Evolutionary conservation across 345 rosid species (phyloP).

Genomic region (Aquilaria sinensis): DNA sequence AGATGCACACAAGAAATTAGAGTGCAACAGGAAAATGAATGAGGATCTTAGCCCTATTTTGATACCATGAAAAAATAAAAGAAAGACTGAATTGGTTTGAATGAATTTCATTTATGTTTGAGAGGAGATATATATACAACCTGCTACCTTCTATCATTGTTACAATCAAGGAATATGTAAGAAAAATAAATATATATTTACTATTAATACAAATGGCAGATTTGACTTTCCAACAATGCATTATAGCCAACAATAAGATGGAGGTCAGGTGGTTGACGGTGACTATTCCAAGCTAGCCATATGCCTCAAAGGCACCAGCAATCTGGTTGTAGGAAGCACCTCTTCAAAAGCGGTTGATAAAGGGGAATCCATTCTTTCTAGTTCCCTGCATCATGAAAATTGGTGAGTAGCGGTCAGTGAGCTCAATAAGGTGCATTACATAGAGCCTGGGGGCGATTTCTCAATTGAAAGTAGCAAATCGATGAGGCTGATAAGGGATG

Average conservation of each 20-base stretch:
- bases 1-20: too few species aligned
- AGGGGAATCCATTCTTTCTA: constrained; percentile 26
- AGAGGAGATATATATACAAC: too few species aligned
- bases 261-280: constrained; percentile 19
- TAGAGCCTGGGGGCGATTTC: constrained; percentile 14
- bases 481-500: constrained; percentile 23
- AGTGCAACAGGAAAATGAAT: too few species aligned
- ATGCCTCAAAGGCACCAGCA: constrained; percentile 14
- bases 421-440: constrained; percentile 32
- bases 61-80: too few species aligned
- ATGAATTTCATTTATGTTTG: too few species aligned
- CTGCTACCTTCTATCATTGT: too few species aligned
- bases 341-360: constrained; percentile 10
- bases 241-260: constrained; percentile 23
- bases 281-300: constrained; percentile 9
- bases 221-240: not conserved
- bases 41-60: too few species aligned
- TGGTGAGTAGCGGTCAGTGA: constrained; percentile 26
- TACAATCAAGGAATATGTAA: too few species aligned
- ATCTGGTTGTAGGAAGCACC: constrained; percentile 9
- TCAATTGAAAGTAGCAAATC: constrained; percentile 17
- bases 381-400: constrained; percentile 33
- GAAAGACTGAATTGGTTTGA: too few species aligned
- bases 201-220: too few species aligned
- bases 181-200: too few species aligned